Evolutionary conservation across 345 rosid species (phyloP).

Genomic region (sweet orange (Citrus sinensis)): DVS_A1.0 CM039161.1:3013501-3014000

Average conservation of each 20-base stretch:
- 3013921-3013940: background rate
- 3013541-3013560: background rate
- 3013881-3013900: background rate
- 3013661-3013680: background rate
- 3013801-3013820: constrained; percentile 92
- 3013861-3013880: background rate
- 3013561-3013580: background rate
- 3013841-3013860: background rate
- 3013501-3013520: background rate
- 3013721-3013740: constrained; percentile 62
- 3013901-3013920: background rate
- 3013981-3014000: background rate
- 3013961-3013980: constrained; percentile 3
- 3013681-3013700: background rate
- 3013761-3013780: constrained; percentile 63
- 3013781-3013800: constrained; percentile 74
- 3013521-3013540: background rate
- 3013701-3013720: background rate
- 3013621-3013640: background rate
- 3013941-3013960: background rate
- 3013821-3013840: constrained; percentile 38
- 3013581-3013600: background rate
- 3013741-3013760: constrained; percentile 70
- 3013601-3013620: background rate
- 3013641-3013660: background rate